Evolutionary conservation across 176 grass and related monocot genomes (phyloP), one percentile per base, ranked within the genome.

Genomic region (Aegilops bicornis): DNA sequence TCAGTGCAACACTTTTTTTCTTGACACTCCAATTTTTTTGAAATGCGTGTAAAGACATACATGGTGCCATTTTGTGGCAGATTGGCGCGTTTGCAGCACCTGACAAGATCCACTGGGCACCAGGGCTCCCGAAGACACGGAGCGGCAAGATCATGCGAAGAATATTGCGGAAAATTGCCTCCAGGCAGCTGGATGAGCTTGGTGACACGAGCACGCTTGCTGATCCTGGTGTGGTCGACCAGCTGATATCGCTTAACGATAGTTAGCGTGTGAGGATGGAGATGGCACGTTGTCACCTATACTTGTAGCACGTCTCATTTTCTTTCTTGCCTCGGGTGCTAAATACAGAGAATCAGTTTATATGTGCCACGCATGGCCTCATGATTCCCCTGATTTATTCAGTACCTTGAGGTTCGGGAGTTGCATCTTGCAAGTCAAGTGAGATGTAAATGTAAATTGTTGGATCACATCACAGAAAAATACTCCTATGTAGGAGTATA

Each of bases 91-190:
- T 99, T 90, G 94, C 97, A 60, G 97, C 97, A 33, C 97, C 97
- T 13, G 97, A 99, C 82, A 99, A 91, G 89, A 99, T 99, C 69
- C 97, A 99, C 35, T 99, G 97, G 97, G 97, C 97, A 43, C 97
- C 94, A 2, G 97, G 92, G 62, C 92, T 99, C n/a, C 97, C 97
- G 3, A 99, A 99, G 79, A 99, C 97, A 52, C 82, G 97, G 85
- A 99, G 97, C 31, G 97, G 97, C 40, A 99, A 99, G 88, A 99
- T 99, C 78, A 99, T 99, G 97, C 82, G 97, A 66, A 94, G 97
- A 83, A 96, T 99, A 73, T 64, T 99, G 74, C 84, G 94, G 27
- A 99, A 99, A 86, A 96, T 99, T 9, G 97, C 97, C n/a, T 88
- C 94, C 2, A 92, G 87, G 84, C 97, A 99, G 52, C 80, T 94